These are phyloP conservation scores for Lagerstroemia speciosa DNA, from an alignment of 345 rosid genomes.

Conservation along the genomic window DNA sequence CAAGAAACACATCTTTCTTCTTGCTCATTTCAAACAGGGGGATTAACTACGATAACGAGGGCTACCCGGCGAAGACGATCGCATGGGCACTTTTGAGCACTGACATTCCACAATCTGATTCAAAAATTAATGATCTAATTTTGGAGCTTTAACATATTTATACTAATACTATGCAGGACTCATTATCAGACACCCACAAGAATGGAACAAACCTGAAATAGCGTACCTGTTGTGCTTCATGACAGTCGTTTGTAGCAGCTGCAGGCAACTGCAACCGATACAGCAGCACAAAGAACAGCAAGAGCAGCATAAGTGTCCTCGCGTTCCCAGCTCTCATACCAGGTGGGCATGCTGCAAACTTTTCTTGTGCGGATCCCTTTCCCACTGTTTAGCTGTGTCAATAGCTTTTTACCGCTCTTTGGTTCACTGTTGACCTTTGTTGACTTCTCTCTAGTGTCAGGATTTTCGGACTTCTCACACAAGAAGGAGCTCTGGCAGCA, in stretches of 20 bases:
- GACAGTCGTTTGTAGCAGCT: constrained; percentile 49
- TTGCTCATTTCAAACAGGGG: no score
- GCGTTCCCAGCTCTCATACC: constrained; percentile 81
- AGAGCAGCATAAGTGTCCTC: constrained; percentile 82
- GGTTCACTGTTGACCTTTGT: constrained; percentile 28
- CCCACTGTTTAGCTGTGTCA: constrained; percentile 25
- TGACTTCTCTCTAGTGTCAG: constrained; percentile 14
- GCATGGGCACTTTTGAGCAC: no score
- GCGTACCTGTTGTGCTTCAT: not conserved
- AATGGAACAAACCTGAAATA: not conserved
- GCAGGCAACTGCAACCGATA: constrained; percentile 67
- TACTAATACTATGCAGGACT: not conserved
- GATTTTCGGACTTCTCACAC: constrained; percentile 17
- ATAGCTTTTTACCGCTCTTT: constrained; percentile 31
- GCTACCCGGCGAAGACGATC: no score
- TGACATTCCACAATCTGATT: not conserved
- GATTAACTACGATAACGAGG: no score
- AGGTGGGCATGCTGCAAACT: constrained; percentile 49
- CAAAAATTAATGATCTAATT: not conserved
- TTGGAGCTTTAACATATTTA: not conserved
- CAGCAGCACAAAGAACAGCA: constrained; percentile 69
- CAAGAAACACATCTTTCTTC: no score
- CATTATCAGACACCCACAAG: not conserved
- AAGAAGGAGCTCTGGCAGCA: constrained; percentile 35
- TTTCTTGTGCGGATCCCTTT: constrained; percentile 27